These are phyloP conservation scores for Echinosophora koreensis DNA, from an alignment of 306 rosid genomes.

Conservation along the genomic window DNA sequence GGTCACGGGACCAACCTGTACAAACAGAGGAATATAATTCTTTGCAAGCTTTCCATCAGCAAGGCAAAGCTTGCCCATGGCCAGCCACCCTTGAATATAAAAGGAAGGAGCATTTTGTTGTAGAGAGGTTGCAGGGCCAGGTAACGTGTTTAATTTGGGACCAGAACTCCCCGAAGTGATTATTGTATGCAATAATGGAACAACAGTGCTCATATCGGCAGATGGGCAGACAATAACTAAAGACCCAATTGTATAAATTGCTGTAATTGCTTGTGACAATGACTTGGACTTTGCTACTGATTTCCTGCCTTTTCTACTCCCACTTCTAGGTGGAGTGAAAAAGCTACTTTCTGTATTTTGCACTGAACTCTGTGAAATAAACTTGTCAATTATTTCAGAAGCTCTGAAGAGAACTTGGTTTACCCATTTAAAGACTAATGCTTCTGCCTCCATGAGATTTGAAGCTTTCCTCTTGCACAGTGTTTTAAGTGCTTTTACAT, in stretches of 20 bases:
- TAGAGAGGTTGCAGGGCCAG: slow-evolving; percentile 59
- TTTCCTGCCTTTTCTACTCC: slow-evolving; percentile 63
- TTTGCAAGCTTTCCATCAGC: slow-evolving; percentile 91
- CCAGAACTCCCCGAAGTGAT: slow-evolving; percentile 84
- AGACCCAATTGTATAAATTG: slow-evolving; percentile 87
- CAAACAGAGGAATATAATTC: slow-evolving; percentile 85
- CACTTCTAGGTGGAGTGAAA: slow-evolving; percentile 73
- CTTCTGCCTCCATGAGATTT: slow-evolving; percentile 59
- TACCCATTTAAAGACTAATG: slow-evolving; percentile 71
- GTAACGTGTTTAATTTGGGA: slow-evolving; percentile 63
- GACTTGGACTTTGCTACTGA: slow-evolving; percentile 55
- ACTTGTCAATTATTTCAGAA: slow-evolving; percentile 66
- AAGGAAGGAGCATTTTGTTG: slow-evolving; percentile 76
- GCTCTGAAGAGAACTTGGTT: slow-evolving; percentile 64
- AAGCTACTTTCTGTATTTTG: slow-evolving; percentile 53
- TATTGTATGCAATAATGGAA: slow-evolving; percentile 75
- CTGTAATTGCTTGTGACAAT: slow-evolving; percentile 70
- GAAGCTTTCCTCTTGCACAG: slow-evolving; percentile 87
- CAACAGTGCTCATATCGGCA: slow-evolving; percentile 63
- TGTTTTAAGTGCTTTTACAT: slow-evolving; percentile 81
- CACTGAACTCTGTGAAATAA: slow-evolving; percentile 57
- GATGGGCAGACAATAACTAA: slow-evolving; percentile 77
- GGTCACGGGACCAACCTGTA: slow-evolving; percentile 66
- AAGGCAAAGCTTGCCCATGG: slow-evolving; percentile 96
- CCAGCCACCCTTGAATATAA: slow-evolving; percentile 86